Conservation (phyloP, 2,329 filamentous ascomycete genomes). For the Penicillium sp. region DNA sequence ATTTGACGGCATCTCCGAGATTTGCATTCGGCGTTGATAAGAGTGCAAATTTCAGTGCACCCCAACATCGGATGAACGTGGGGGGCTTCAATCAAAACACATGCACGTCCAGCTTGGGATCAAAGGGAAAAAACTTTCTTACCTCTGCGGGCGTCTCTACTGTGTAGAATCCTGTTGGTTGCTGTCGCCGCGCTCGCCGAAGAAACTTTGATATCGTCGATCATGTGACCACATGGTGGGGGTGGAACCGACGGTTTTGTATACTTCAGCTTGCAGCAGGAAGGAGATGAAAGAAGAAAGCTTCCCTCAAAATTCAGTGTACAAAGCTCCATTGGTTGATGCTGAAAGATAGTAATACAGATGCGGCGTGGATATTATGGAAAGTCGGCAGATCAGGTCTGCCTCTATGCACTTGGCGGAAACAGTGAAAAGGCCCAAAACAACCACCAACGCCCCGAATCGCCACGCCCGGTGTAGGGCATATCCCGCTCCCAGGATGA, state of each 20-base stretch:
- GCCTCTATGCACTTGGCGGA: conserved; percentile 18
- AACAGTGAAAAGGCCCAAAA: conserved; percentile 8
- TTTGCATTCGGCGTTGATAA: conserved; percentile 17
- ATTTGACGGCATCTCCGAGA: conserved; percentile 2
- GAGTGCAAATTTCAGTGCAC: conserved; percentile 10
- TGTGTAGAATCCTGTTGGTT: conserved; percentile 10
- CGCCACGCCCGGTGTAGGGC: conserved; percentile 16
- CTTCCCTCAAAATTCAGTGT: neutral
- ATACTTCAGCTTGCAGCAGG: neutral
- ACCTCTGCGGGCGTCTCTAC: conserved; percentile 17
- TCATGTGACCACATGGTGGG: conserved; percentile 23
- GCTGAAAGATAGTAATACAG: conserved; percentile 14
- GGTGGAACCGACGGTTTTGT: too few species aligned
- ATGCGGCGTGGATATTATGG: conserved; percentile 8
- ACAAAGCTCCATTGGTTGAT: neutral
- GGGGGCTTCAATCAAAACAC: neutral
- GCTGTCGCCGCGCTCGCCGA: conserved; percentile 15
- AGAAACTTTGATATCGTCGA: conserved; percentile 26
- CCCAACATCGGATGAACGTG: too few species aligned
- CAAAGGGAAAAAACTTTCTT: conserved; percentile 5
- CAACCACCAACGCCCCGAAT: conserved; percentile 20
- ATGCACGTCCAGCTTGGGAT: neutral
- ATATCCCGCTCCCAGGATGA: conserved; percentile 18
- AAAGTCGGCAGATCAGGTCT: conserved; percentile 2
- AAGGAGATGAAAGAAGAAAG: neutral